A percentile compares a stretch with the other conserved stretches of the same genome.
Evolutionary conservation across 2,329 filamentous ascomycete species (phyloP).

Genomic region (Ophiocordyceps camponoti-rufipedis): DNA sequence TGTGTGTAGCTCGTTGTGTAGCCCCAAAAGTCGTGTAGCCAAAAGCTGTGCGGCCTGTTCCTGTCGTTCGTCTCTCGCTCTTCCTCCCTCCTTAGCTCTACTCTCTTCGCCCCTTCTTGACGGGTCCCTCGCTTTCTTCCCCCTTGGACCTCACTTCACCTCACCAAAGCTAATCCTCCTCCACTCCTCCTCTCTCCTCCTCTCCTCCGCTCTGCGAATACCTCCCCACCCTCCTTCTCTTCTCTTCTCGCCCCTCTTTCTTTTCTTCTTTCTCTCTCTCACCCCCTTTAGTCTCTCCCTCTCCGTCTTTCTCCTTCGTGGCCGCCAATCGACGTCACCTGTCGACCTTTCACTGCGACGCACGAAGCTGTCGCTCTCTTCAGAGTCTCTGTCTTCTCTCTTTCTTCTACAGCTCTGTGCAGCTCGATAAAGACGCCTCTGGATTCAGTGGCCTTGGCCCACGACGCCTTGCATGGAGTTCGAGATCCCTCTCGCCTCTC

Average conservation of each 20-base stretch:
- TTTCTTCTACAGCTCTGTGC: not conserved
- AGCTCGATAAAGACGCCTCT: not conserved
- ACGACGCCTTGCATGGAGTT: slow-evolving; percentile 5
- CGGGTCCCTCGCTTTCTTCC: too few relatives aligned
- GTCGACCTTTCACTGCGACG: too few relatives aligned
- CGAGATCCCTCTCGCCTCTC: slow-evolving; percentile 12
- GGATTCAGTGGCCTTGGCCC: not conserved
- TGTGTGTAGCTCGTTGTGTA: too few relatives aligned
- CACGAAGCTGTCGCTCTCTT: not conserved
- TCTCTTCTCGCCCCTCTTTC: not conserved
- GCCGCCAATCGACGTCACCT: not conserved
- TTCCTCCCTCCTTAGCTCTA: not conserved
- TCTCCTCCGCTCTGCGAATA: too few relatives aligned
- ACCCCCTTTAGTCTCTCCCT: not conserved
- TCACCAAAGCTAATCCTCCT: too few relatives aligned
- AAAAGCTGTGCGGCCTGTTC: too few relatives aligned
- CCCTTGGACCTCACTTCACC: too few relatives aligned
- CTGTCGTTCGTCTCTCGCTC: not conserved
- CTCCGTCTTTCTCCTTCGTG: not conserved
- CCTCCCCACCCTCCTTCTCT: not conserved
- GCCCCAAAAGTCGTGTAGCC: too few relatives aligned
- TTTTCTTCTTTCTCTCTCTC: not conserved
- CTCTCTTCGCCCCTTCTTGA: not conserved
- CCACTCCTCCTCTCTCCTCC: too few relatives aligned
- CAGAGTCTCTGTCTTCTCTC: not conserved